Percentiles rank a stretch among this genome's conserved stretches.
These are phyloP conservation scores for Exophiala aquamarina DNA, from an alignment of 2,329 filamentous ascomycete species.

Conservation along the genomic window DNA sequence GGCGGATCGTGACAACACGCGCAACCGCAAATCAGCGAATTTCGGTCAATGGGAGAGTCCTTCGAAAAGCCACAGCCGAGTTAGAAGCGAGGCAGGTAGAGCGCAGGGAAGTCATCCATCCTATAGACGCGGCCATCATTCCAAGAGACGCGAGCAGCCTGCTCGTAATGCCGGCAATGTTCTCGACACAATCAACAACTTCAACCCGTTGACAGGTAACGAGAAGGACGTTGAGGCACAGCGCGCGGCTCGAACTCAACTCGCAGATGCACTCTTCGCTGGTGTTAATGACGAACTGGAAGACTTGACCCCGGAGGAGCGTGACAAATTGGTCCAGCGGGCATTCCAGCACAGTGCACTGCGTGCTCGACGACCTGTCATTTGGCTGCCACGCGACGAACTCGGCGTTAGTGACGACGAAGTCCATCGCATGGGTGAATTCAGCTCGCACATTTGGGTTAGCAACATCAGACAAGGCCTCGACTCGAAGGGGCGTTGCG, in stretches of 20 bases:
- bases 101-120: background rate
- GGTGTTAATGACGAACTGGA: slow-evolving; percentile 91
- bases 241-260: slow-evolving; percentile 52
- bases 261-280: slow-evolving; percentile 80
- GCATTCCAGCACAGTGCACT: slow-evolving; percentile 91
- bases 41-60: slow-evolving; percentile 37
- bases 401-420: slow-evolving; percentile 91
- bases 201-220: slow-evolving; percentile 40
- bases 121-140: background rate
- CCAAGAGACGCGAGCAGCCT: slow-evolving; percentile 8
- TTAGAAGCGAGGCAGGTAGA: slow-evolving; percentile 2
- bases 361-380: slow-evolving; percentile 76
- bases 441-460: slow-evolving; percentile 80
- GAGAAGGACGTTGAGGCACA: slow-evolving; percentile 70
- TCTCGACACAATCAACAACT: slow-evolving; percentile 28
- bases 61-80: slow-evolving; percentile 13
- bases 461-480: slow-evolving; percentile 89
- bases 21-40: slow-evolving; percentile 41
- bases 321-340: slow-evolving; percentile 79
- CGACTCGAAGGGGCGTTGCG: slow-evolving; percentile 77
- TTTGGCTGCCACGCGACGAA: slow-evolving; percentile 93
- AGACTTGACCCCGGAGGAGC: slow-evolving; percentile 85
- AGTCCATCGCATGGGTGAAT: slow-evolving; percentile 71
- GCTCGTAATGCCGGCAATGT: slow-evolving; percentile 16
- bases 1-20: slow-evolving; percentile 40